Percentiles rank a stretch among this genome's conserved stretches.
These are phyloP conservation scores for Kwoniella shivajii DNA, from an alignment of 1,284 basidiomycete species.

Conservation along the genomic window DNA sequence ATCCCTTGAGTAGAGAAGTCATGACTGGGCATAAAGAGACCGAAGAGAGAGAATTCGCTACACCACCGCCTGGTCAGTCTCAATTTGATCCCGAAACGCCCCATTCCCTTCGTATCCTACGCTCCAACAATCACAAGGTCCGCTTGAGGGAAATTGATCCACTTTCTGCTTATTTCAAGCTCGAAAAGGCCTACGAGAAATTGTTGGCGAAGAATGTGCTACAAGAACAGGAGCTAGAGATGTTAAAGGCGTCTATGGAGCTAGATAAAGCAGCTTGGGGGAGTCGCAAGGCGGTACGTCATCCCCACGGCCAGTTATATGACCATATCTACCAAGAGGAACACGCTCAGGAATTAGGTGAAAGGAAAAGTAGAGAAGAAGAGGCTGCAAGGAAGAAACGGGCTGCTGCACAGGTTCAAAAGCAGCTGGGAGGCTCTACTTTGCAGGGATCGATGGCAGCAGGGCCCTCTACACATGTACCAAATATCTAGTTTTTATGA, in stretches of 20 bases:
- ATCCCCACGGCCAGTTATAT: conserved; percentile 1
- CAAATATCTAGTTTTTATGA: no score
- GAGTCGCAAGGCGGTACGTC: conserved; percentile 1
- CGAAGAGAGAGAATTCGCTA: not conserved
- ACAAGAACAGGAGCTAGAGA: not conserved
- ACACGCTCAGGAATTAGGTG: not conserved
- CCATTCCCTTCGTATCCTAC: not conserved
- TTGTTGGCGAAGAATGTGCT: not conserved
- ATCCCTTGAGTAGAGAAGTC: conserved; percentile 3
- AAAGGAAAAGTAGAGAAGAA: not conserved
- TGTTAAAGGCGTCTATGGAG: not conserved
- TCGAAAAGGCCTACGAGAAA: conserved; percentile 1
- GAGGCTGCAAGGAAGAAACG: not conserved
- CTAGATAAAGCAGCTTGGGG: conserved; percentile 6
- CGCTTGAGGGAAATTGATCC: not conserved
- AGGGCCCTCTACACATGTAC: no score
- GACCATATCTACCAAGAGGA: not conserved
- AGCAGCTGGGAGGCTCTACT: no score
- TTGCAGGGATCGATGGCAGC: no score
- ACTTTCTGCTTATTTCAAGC: not conserved
- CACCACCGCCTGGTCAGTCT: not conserved
- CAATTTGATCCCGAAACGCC: not conserved
- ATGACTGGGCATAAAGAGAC: no score
- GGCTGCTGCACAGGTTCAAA: no score
- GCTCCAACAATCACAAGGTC: not conserved